These are phyloP conservation scores for Penicillium sp. DNA, from an alignment of 2,329 filamentous ascomycete genomes.

Conservation along the genomic window DNA sequence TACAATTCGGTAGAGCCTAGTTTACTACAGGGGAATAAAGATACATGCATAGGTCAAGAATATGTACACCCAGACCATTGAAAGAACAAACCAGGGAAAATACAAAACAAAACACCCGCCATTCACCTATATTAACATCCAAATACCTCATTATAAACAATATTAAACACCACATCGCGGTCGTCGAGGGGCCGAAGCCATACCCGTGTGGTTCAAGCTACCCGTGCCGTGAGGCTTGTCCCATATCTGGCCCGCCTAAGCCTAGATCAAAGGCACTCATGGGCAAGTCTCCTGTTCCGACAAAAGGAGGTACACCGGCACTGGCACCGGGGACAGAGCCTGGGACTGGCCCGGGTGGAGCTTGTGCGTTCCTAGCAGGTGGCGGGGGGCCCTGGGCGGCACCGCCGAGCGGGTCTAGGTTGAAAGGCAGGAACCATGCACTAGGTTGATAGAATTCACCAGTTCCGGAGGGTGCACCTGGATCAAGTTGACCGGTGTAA, in stretches of 20 bases:
- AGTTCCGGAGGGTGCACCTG: conserved; percentile 34
- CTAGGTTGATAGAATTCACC: conserved; percentile 50
- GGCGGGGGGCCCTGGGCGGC: conserved; percentile 6
- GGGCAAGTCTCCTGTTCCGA: conserved; percentile 20
- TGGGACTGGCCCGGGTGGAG: conserved; percentile 5
- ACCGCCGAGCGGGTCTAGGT: conserved; percentile 65
- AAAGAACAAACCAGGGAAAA: not conserved
- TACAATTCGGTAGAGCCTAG: not conserved
- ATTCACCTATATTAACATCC: conserved; percentile 3
- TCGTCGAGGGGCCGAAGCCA: conserved; percentile 6
- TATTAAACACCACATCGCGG: conserved; percentile 12
- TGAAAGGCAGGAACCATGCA: conserved; percentile 92
- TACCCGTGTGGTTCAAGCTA: not conserved
- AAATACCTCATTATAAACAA: conserved; percentile 8
- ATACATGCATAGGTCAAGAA: not conserved
- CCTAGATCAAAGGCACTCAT: conserved; percentile 31
- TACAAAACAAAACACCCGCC: conserved; percentile 2
- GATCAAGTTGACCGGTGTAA: conserved; percentile 38
- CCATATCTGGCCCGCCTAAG: conserved; percentile 22
- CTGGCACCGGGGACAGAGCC: conserved; percentile 10
- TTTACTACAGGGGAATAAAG: not conserved
- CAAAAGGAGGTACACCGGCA: conserved; percentile 18
- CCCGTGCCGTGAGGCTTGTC: conserved; percentile 13
- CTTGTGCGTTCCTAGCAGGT: not conserved
- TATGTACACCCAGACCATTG: not conserved